Conservation (phyloP, 352 stramenopile genomes). For the Achlya hypogyna region DNA sequence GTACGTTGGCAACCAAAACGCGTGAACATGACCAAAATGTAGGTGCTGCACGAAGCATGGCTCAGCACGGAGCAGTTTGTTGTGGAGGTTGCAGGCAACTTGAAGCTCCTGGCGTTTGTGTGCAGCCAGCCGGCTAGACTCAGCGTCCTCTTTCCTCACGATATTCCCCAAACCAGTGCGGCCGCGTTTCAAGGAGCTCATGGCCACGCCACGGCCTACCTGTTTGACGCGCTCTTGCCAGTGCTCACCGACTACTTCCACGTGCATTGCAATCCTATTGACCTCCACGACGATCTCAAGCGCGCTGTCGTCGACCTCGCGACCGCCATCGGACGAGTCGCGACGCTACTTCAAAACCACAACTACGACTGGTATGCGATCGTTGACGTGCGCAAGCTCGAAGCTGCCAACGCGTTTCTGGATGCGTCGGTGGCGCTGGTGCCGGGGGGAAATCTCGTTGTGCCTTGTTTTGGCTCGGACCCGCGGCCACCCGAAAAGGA, state of each 20-base stretch:
- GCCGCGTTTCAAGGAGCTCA: background rate
- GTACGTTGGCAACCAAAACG: background rate
- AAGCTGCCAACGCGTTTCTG: background rate
- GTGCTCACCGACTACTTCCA: background rate
- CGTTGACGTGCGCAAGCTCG: background rate
- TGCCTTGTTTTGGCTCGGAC: no score
- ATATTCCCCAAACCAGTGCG: background rate
- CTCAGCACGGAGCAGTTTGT: slow-evolving; percentile 12
- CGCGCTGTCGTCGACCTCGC: background rate
- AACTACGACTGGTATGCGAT: background rate
- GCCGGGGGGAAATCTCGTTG: no score
- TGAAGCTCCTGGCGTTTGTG: background rate
- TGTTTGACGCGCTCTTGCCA: background rate
- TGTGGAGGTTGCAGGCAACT: background rate
- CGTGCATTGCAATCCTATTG: background rate
- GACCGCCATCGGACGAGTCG: background rate
- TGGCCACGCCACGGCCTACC: background rate
- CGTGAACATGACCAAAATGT: background rate
- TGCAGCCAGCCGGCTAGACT: background rate
- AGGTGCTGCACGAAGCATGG: slow-evolving; percentile 13
- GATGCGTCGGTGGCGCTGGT: background rate
- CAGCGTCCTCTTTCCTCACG: background rate
- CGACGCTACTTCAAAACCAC: background rate
- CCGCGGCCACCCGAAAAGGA: no score
- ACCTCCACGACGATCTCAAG: background rate